phyloP scores from a whole-genome alignment of 2,329 filamentous ascomycete genomes.

The Cladosporium sp. region DNA sequence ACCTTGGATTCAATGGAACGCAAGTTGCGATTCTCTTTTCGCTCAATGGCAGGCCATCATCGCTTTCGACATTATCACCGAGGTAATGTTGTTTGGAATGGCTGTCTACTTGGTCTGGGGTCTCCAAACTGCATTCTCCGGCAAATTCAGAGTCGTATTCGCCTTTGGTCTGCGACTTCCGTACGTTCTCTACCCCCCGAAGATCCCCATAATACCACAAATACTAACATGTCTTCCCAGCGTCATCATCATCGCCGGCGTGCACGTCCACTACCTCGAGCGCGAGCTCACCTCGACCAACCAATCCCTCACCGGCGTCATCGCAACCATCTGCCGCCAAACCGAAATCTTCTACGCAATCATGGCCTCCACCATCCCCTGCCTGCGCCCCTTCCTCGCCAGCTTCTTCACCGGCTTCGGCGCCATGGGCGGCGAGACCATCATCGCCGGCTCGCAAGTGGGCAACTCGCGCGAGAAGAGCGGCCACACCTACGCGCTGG shows the following conservation, averaged over 20 bases:
- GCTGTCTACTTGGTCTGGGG: constrained; percentile 11
- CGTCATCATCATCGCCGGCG: constrained; percentile 36
- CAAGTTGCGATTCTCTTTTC: constrained; percentile 3
- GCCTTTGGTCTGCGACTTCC: constrained; percentile 7
- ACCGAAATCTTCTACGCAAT: constrained; percentile 34
- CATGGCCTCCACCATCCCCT: constrained; percentile 36
- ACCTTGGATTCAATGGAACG: constrained; percentile 14
- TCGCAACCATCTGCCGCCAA: constrained; percentile 35
- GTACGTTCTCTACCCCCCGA: constrained; percentile 23
- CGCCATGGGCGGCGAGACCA: constrained; percentile 17
- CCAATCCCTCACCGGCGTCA: constrained; percentile 35
- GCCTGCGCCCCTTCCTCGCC: constrained; percentile 33
- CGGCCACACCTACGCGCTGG: constrained; percentile 3
- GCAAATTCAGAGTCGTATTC: constrained; percentile 9
- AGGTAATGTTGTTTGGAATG: background rate
- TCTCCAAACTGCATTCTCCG: constrained; percentile 2
- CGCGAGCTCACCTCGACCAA: constrained; percentile 31
- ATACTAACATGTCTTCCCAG: constrained; percentile 21
- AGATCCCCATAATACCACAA: background rate
- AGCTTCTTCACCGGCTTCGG: constrained; percentile 33
- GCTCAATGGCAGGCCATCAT: constrained; percentile 37
- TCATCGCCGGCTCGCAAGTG: constrained; percentile 12
- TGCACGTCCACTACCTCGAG: constrained; percentile 38
- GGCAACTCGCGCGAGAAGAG: constrained; percentile 3
- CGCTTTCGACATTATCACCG: constrained; percentile 36